Evolutionary conservation across 176 grass and related monocot species (phyloP).

Genomic region (Hyparrhenia diplandra): DNA sequence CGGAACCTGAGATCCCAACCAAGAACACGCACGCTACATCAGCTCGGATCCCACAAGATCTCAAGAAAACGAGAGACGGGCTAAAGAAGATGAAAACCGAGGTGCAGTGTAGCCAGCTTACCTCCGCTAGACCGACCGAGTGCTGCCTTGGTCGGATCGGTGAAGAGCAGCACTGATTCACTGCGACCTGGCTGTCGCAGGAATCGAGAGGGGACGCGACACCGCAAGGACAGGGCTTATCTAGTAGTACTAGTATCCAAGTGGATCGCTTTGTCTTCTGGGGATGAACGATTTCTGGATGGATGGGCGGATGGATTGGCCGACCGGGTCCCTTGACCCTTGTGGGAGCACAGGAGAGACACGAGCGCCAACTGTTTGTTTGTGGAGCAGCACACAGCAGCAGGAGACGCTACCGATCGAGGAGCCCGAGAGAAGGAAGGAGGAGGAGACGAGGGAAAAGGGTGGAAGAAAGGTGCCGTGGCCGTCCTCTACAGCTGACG

Average conservation of each 20-base stretch:
- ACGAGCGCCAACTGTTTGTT: not conserved
- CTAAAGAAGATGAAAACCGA: not conserved
- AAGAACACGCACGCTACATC: conserved; percentile 1
- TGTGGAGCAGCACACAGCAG: conserved; percentile 10
- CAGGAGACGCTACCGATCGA: not conserved
- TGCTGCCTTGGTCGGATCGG: conserved; percentile 1
- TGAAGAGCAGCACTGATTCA: not conserved
- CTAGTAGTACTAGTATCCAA: not conserved
- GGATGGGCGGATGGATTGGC: not conserved
- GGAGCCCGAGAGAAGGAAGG: not conserved
- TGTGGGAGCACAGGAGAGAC: conserved; percentile 13
- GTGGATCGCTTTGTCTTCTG: conserved; percentile 9
- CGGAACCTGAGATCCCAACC: conserved; percentile 17
- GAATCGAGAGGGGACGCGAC: not conserved
- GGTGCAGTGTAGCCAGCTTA: not conserved
- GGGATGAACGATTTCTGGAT: conserved; percentile 17
- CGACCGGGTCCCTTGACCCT: not conserved
- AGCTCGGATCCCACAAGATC: conserved; percentile 25
- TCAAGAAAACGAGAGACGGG: conserved; percentile 18
- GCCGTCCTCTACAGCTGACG: not conserved
- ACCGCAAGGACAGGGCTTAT: not conserved
- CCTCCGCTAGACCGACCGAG: conserved; percentile 4
- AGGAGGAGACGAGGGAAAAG: not conserved
- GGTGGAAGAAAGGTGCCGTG: not conserved
- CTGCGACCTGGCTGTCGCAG: not conserved